Base-by-base conservation (phyloP, 176 grass and related monocot genomes). In the Poa annua region DNA sequence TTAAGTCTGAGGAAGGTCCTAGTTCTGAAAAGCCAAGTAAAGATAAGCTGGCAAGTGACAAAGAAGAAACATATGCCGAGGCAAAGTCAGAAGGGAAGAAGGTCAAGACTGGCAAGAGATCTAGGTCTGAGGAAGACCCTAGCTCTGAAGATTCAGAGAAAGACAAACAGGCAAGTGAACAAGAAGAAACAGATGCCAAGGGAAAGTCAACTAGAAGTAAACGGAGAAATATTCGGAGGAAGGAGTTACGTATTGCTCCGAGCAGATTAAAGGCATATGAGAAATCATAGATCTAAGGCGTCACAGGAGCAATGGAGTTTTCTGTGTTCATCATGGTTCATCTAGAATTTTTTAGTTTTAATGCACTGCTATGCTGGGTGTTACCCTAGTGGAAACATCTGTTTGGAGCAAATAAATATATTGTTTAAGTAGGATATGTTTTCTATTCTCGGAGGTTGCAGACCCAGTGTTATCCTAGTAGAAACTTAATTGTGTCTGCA, bases 231-330 rank as follows among this genome's bases (percentile, higher is more conserved):
- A 66, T 44, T 14, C 84, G 94, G 4, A 79, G 44, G 25, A 50
- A 78, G 16, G 97, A 92, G 53, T 66, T 96, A 59, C 93, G 90
- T 57, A 79, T 96, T 11, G 48, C 93, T 5, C 1, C 14, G 21
- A 76, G 24, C 13, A 93, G 97, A 64, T 78, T 71, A 8, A 56
- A 22, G 8, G 93, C 97, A 0, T 99, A 94, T 80, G 97, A 84
- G 76, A 87, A 9, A 5, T 87, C 83, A 76, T 63, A 77, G 75
- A 76, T 64, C 2, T 75, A 1, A 90, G 94, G 86, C 79, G 55
- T 81, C 80, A 87, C 5, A 96, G 90, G 88, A 90, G 84, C 69
- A 66, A 89, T 32, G 96, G 85, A 89, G 70, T 13, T 81, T 61
- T 39, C 49, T 38, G 17, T 59, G 77, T 78, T 73, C 6, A 71